phyloP scores from a whole-genome alignment of 495 filamentous ascomycete species.

The Acidomyces sp. region DNA sequence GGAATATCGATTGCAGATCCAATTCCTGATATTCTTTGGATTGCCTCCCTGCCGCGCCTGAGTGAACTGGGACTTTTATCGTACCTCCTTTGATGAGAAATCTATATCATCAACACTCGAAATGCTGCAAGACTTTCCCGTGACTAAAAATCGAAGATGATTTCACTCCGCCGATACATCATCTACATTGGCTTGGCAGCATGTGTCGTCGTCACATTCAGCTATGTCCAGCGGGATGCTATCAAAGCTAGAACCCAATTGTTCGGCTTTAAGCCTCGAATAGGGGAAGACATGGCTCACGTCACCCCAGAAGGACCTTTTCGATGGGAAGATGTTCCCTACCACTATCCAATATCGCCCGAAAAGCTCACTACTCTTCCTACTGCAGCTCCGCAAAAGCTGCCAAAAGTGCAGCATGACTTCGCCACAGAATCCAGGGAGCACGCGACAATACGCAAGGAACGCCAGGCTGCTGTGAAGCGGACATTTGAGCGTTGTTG shows the following conservation, averaged over 20 bases:
- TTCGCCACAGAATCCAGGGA: constrained; percentile 21
- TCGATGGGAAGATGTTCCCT: constrained; percentile 9
- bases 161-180: constrained; percentile 6
- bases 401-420: constrained; percentile 23
- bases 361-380: constrained; percentile 12
- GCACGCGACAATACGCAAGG: constrained; percentile 16
- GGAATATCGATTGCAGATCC: too few species aligned
- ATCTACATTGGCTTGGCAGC: constrained; percentile 3
- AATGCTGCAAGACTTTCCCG: too few species aligned
- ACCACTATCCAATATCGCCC: constrained; percentile 12
- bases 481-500: constrained; percentile 25
- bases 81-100: too few species aligned
- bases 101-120: too few species aligned
- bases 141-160: too few species aligned
- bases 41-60: too few species aligned
- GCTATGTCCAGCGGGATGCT: constrained; percentile 4
- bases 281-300: background rate
- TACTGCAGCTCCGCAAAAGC: constrained; percentile 4
- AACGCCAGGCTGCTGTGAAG: constrained; percentile 23
- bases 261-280: background rate
- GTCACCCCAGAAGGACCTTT: background rate
- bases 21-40: too few species aligned
- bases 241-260: background rate
- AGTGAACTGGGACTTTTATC: too few species aligned
- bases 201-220: constrained; percentile 1